A percentile compares a stretch with the other conserved stretches of the same genome.
These are phyloP conservation scores for Micromonas pusilla DNA, from an alignment of 139 green algal species.

Conservation along the genomic window DNA sequence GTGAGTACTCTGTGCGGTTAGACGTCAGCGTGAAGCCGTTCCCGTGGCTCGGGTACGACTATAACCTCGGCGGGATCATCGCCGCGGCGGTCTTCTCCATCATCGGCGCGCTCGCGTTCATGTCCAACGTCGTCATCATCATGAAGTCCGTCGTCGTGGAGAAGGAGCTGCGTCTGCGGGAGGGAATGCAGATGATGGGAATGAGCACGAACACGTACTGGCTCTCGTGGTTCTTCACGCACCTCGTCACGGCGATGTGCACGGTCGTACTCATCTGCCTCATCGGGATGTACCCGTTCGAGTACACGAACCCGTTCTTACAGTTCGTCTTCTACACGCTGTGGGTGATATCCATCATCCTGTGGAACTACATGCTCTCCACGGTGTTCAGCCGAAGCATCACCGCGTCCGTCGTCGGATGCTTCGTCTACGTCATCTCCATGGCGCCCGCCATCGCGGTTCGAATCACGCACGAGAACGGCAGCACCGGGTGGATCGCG, in stretches of 20 bases:
- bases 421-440: conserved; percentile 18
- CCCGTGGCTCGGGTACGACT: conserved; percentile 17
- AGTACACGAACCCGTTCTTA: conserved; percentile 28
- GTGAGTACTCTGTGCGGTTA: neutral
- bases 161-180: conserved; percentile 31
- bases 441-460: conserved; percentile 7
- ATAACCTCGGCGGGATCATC: conserved; percentile 28
- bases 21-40: conserved; percentile 26
- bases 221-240: conserved; percentile 30
- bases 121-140: conserved; percentile 12
- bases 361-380: conserved; percentile 25
- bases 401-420: conserved; percentile 8
- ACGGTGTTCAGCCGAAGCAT: conserved; percentile 15
- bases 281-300: conserved; percentile 27
- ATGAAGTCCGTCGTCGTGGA: conserved; percentile 34
- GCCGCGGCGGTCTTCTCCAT: conserved; percentile 25
- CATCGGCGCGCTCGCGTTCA: conserved; percentile 31
- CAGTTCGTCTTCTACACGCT: conserved; percentile 28
- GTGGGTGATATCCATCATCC: neutral
- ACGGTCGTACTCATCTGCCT: neutral
- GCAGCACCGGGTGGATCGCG: neutral
- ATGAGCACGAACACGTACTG: conserved; percentile 28
- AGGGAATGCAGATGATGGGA: conserved; percentile 37
- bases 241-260: conserved; percentile 6
- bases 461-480: neutral